Percentiles rank a stretch among this genome's conserved stretches.
Conservation (phyloP, 2,329 filamentous ascomycete species). For the Colletotrichum lini region DNA sequence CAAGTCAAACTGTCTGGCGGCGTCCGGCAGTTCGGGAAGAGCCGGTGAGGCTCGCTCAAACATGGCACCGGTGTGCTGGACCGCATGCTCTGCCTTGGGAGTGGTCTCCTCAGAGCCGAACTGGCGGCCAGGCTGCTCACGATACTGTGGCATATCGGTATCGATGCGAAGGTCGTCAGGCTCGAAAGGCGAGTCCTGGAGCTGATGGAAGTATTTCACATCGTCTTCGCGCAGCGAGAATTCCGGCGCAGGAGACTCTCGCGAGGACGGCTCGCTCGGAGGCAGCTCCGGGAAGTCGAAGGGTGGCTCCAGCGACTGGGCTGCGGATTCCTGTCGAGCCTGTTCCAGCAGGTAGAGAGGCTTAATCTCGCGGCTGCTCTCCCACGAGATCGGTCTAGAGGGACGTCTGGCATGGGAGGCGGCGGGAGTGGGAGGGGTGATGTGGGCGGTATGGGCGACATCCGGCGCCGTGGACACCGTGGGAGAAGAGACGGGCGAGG, state of each 20-base stretch:
- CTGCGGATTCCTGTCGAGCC: slow-evolving; percentile 56
- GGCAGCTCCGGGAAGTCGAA: slow-evolving; percentile 66
- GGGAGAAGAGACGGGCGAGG: slow-evolving; percentile 56
- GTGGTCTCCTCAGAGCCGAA: slow-evolving; percentile 77
- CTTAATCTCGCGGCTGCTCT: slow-evolving; percentile 78
- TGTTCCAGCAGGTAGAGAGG: slow-evolving; percentile 87
- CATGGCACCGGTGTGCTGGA: slow-evolving; percentile 24
- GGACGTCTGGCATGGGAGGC: slow-evolving; percentile 51
- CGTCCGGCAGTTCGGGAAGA: slow-evolving; percentile 12
- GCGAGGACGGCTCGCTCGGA: slow-evolving; percentile 57
- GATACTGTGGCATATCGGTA: slow-evolving; percentile 52
- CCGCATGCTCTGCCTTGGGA: slow-evolving; percentile 69
- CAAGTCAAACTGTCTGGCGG: not conserved
- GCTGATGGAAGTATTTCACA: slow-evolving; percentile 43
- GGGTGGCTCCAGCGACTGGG: slow-evolving; percentile 47
- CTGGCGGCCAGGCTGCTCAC: slow-evolving; percentile 56
- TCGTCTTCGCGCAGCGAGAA: slow-evolving; percentile 49
- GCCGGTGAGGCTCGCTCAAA: slow-evolving; percentile 28
- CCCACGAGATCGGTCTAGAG: slow-evolving; percentile 72
- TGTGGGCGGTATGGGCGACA: slow-evolving; percentile 39
- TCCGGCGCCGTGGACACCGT: slow-evolving; percentile 53
- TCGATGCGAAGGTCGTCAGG: slow-evolving; percentile 56
- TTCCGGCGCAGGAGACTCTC: slow-evolving; percentile 53
- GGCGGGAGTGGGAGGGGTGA: slow-evolving; percentile 5
- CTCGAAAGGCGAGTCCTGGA: slow-evolving; percentile 43